Base-by-base conservation (phyloP, 257 asterid species). In the Nicotiana tabacum region DNA sequence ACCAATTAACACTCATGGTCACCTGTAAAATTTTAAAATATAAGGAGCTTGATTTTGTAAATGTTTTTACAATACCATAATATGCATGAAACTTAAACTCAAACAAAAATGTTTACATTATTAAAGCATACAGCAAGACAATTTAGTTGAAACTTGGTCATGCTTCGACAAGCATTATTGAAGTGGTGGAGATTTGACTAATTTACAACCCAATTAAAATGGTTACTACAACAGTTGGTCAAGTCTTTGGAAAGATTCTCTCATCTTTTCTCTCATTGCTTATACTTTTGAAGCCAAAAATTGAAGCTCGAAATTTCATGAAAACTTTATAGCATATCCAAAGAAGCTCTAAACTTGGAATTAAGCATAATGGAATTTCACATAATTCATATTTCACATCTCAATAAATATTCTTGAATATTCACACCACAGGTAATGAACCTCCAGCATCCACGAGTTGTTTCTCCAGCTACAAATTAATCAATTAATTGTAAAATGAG, bases 371-470 rank as follows among this genome's bases (percentile, higher is more conserved):
- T 79, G 43, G 13, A 66, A 60, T 37, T 30, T 21, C 21, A 12
- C 46, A 18, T 37, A 15, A 27, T 61, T 21, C 48, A 3, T 77
- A 58, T 72, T 67, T 29, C 7, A 74, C 3, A 76, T 57, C 33
- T 61, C 64, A 78, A 55, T 55, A 0, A 55, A 55, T 29, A 55
- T n/a, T 55, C n/a, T 27, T 16, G 5, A 6, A 33, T 56, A 29
- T 68, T 86, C 86, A 87, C 51, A 70, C 77, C 74, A 46, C 64
- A 11, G 88, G 90, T 77, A 83, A 66, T 39, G 90, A 83, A 77
- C 90, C 90, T 76, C 90, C 90, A 53, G 90, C 86, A 33, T 64
- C 86, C 83, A 83, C 72, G 62, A 87, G 61, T 81, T 87, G 90
- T 78, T 87, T 83, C 82, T 87, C 90, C 88, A 87, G 18, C 90